These are phyloP conservation scores for Hippophae rhamnoides DNA, from an alignment of 306 rosid species.

Conservation along the genomic window DNA sequence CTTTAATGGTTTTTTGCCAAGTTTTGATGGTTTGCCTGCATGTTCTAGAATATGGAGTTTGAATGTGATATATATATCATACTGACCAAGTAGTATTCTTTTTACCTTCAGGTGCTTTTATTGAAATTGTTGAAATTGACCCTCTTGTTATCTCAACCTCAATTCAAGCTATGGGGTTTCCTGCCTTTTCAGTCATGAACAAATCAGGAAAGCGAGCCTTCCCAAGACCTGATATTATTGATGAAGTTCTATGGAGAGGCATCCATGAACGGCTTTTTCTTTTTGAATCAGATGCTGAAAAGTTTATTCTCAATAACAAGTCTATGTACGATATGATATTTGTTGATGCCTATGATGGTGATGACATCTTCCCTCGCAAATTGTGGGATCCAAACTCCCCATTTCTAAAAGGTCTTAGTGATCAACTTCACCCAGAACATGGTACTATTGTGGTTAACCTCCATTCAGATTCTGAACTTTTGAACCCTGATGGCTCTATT, in stretches of 20 bases:
- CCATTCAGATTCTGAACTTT: constrained; percentile 66
- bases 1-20: no score
- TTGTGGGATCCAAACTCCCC: constrained; percentile 62
- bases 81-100: background rate
- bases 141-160: constrained; percentile 88
- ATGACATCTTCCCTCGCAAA: constrained; percentile 74
- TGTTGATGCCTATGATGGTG: constrained; percentile 85
- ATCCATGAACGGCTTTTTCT: constrained; percentile 73
- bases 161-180: constrained; percentile 86
- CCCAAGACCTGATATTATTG: constrained; percentile 36
- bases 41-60: no score
- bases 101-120: constrained; percentile 54
- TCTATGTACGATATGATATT: constrained; percentile 63
- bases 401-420: constrained; percentile 57
- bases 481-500: constrained; percentile 39
- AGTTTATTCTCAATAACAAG: constrained; percentile 36
- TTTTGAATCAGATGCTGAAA: constrained; percentile 74
- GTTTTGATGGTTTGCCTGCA: no score
- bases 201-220: constrained; percentile 36
- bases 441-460: constrained; percentile 93
- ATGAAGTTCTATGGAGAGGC: constrained; percentile 76
- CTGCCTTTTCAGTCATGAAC: constrained; percentile 63
- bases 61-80: background rate
- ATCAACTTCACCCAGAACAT: constrained; percentile 64
- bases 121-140: constrained; percentile 77